A percentile compares a stretch with the other conserved stretches of the same genome.
Evolutionary conservation across 495 filamentous ascomycete species (phyloP).

Genomic region (Tetracladium setigerum): DNA sequence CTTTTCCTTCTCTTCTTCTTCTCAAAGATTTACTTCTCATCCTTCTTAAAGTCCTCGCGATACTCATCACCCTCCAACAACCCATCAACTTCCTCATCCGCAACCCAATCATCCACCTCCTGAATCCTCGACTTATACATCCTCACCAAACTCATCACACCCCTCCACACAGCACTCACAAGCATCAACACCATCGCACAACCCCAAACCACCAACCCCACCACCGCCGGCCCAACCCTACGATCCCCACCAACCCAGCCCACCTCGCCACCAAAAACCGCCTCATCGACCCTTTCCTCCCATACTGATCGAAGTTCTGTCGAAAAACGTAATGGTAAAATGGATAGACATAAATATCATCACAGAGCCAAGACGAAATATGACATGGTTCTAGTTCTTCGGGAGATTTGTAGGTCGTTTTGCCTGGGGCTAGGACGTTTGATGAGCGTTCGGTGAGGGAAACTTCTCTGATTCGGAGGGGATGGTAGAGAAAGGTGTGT

Average conservation of each 20-base stretch:
- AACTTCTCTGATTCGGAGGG: slow-evolving; percentile 2
- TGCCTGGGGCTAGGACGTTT: neutral
- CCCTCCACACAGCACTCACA: neutral
- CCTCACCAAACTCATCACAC: neutral
- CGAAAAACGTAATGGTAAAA: slow-evolving; percentile 11
- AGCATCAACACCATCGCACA: neutral
- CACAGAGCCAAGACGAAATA: slow-evolving; percentile 1
- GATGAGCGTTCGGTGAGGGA: neutral
- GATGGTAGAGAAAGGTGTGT: neutral
- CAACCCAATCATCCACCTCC: slow-evolving; percentile 8
- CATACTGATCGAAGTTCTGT: slow-evolving; percentile 7
- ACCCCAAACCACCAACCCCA: neutral
- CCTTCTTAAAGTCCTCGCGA: too few relatives aligned
- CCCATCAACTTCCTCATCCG: slow-evolving; percentile 9
- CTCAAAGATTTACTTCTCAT: too few relatives aligned
- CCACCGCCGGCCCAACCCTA: neutral
- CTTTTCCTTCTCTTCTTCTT: too few relatives aligned
- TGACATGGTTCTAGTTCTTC: neutral
- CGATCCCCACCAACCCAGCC: neutral
- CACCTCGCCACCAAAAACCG: too few relatives aligned
- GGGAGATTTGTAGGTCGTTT: too few relatives aligned
- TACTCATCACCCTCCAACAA: too few relatives aligned
- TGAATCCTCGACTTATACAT: neutral
- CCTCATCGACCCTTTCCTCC: slow-evolving; percentile 2
- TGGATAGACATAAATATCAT: neutral